Conservation (phyloP, 169 alveolate species). For the Eimeria acervulina region DNA sequence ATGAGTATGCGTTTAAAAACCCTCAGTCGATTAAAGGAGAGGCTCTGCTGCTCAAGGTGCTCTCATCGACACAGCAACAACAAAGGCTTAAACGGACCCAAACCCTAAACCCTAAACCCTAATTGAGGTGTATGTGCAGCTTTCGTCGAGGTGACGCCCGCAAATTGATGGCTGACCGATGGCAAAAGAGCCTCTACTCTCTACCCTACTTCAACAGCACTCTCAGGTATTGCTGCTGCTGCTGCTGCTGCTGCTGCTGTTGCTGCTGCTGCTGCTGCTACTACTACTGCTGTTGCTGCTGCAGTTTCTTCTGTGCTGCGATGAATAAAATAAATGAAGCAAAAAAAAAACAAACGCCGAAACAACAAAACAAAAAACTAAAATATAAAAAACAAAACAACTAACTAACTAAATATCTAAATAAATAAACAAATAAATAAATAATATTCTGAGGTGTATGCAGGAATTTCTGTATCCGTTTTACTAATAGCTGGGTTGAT, state of each 20-base stretch:
- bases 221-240: not conserved
- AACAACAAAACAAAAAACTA: too few relatives aligned
- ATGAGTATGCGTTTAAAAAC: too few relatives aligned
- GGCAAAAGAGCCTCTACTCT: slow-evolving; percentile 60
- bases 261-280: not conserved
- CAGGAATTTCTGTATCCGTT: not conserved
- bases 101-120: slow-evolving; percentile 23
- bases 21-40: too few relatives aligned
- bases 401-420: too few relatives aligned
- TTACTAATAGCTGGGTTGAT: slow-evolving; percentile 30
- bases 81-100: not conserved
- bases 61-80: too few relatives aligned
- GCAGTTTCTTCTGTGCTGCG: too few relatives aligned
- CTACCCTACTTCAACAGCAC: slow-evolving; percentile 77
- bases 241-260: not conserved
- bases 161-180: slow-evolving; percentile 36
- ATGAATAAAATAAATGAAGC: too few relatives aligned
- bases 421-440: too few relatives aligned
- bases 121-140: slow-evolving; percentile 2
- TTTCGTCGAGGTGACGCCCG: slow-evolving; percentile 62
- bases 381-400: too few relatives aligned
- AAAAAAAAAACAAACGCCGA: too few relatives aligned
- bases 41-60: too few relatives aligned
- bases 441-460: too few relatives aligned
- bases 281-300: not conserved